Evolutionary conservation across 2,329 filamentous ascomycete genomes (phyloP).

Genomic region (Aciculosporium take): DNA sequence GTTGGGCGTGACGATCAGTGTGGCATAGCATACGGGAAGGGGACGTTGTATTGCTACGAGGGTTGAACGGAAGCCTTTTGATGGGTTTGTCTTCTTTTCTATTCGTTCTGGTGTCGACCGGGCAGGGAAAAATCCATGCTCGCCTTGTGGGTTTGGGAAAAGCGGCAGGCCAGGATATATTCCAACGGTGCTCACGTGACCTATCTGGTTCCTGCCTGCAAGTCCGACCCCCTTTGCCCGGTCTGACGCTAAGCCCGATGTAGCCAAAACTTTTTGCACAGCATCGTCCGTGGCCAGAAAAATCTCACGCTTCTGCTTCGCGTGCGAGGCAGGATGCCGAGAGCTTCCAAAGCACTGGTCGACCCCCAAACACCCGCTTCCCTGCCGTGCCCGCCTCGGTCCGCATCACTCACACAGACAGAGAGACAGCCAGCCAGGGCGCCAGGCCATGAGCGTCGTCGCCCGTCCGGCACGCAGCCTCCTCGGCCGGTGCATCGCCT

Average conservation of each 20-base stretch:
- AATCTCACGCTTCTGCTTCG: constrained; percentile 15
- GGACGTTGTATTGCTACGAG: not conserved
- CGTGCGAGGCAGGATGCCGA: constrained; percentile 10
- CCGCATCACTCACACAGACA: not conserved
- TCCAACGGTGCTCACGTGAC: not conserved
- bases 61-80: too few species aligned
- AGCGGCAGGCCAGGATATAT: too few species aligned
- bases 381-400: not conserved
- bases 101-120: too few species aligned
- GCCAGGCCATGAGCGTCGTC: constrained; percentile 39
- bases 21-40: not conserved
- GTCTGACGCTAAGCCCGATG: constrained; percentile 4
- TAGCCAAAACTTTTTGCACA: constrained; percentile 4
- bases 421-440: constrained; percentile 9
- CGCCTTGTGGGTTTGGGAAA: too few species aligned
- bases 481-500: constrained; percentile 34
- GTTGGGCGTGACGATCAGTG: not conserved
- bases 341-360: not conserved
- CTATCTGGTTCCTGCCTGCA: not conserved
- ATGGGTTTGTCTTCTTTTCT: too few species aligned
- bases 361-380: not conserved
- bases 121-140: too few species aligned
- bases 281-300: constrained; percentile 13
- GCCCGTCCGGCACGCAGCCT: constrained; percentile 40
- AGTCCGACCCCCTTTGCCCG: not conserved